Base-by-base conservation (phyloP, 768 basidiomycete genomes). In the Leccinum rimulosum region DNA sequence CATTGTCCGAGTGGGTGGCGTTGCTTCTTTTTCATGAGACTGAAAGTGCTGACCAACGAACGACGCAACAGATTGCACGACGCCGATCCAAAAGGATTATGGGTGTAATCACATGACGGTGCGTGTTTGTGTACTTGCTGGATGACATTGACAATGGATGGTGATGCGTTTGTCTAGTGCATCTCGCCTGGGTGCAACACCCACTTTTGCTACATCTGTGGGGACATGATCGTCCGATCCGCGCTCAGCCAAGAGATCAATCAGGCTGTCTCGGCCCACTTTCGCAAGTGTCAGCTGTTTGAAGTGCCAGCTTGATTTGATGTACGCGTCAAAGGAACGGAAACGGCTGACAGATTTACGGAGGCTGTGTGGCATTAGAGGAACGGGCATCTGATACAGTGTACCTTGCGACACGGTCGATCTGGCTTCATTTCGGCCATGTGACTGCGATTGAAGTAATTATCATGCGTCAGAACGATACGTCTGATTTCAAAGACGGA, bases 61-160 rank as follows among this genome's bases (percentile, higher is more conserved):
- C 17, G 6, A 17, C 30, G 17, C 38, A 27, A 8, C 60, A 80
- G 80, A 76, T 35, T 82, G 81, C 61, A 68, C 60, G 52, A 81
- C 83, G 10, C 79, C 82, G 4, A 79, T 83, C 19, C 78, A 74
- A 56, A 86, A 82, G 63, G 74, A 75, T 9, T 70, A 69, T 15
- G 84, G 84, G 2, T 86, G 84, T 54, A 80, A 84, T 58, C 84
- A 86, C 66, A 86, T 86, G 80, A 75, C 77, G 59, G 84, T 84
- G 31, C 63, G 55, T 54, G 19, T 30, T 28, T 31, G 19, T 43
- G 9, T 22, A 4, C 5, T 43, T 19, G 3, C 12, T 33, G 4
- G n/a, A 33, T 17, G 6, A n/a, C 49, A 15, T 6, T 25, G 25
- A 48, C 17, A 25, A 11, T 12, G 33, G 22, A 35, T 30, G 31